phyloP scores from a whole-genome alignment of 352 stramenopile genomes.

The Phytophthora chlamydospora region DNA sequence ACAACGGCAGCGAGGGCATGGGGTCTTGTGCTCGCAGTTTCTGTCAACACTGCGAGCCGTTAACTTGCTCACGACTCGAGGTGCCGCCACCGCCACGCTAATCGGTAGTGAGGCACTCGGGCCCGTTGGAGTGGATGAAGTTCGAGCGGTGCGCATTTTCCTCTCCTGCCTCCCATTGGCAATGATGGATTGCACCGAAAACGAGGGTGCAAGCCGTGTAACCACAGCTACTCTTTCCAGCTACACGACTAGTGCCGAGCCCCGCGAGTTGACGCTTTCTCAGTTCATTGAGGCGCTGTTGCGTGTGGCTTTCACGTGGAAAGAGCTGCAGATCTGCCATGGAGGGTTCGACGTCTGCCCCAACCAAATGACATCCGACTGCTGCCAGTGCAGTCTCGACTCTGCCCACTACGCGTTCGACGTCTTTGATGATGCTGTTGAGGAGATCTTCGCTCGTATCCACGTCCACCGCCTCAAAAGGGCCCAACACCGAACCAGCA shows the following conservation, averaged over 20 bases:
- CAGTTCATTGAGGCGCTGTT: conserved; percentile 65
- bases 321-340: conserved; percentile 56
- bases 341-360: conserved; percentile 64
- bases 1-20: conserved; percentile 13
- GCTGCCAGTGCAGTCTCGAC: conserved; percentile 42
- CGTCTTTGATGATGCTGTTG: conserved; percentile 49
- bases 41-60: conserved; percentile 36
- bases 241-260: conserved; percentile 5
- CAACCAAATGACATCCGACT: conserved; percentile 49
- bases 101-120: conserved; percentile 2
- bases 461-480: conserved; percentile 33
- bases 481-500: conserved; percentile 32
- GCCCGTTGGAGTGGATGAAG: conserved; percentile 47
- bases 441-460: conserved; percentile 53
- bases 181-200: conserved; percentile 16
- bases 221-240: conserved; percentile 1
- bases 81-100: not conserved
- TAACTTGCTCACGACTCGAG: conserved; percentile 32
- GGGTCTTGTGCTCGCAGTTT: conserved; percentile 42
- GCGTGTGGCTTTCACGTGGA: conserved; percentile 50
- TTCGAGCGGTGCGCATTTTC: conserved; percentile 59
- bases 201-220: conserved; percentile 4
- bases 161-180: conserved; percentile 58
- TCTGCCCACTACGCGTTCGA: conserved; percentile 42
- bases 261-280: conserved; percentile 42